phyloP scores from a whole-genome alignment of 2,329 filamentous ascomycete genomes.

The Talaromyces sp. region DNA sequence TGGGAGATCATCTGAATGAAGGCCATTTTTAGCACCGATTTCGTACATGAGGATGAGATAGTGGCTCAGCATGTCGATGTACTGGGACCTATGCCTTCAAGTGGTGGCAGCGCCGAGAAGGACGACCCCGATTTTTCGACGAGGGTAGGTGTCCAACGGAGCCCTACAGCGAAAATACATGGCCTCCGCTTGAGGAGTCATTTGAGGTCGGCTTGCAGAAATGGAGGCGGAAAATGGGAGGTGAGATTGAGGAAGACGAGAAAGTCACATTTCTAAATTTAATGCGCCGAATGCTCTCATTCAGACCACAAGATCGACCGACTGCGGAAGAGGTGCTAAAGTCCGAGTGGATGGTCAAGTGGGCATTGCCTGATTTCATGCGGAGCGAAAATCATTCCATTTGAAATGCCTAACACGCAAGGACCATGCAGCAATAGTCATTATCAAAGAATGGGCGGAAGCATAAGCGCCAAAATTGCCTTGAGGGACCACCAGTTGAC shows the following conservation, averaged over 20 bases:
- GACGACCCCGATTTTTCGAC: neutral
- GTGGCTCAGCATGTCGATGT: conserved; percentile 21
- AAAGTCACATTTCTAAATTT: conserved; percentile 25
- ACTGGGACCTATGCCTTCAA: conserved; percentile 16
- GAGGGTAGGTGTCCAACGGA: neutral
- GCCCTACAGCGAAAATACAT: conserved; percentile 2
- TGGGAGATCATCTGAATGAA: conserved; percentile 28
- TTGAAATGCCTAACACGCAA: too few species aligned
- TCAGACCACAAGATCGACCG: conserved; percentile 25
- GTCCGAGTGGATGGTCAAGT: conserved; percentile 35
- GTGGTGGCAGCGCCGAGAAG: conserved; percentile 4
- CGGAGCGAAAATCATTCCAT: too few species aligned
- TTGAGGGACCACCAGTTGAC: too few species aligned
- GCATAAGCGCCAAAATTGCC: too few species aligned
- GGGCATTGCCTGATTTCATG: conserved; percentile 21
- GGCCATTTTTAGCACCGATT: conserved; percentile 15
- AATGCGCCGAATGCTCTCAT: conserved; percentile 29
- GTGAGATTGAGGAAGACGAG: conserved; percentile 20
- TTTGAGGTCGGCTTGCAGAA: conserved; percentile 23
- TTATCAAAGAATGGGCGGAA: too few species aligned
- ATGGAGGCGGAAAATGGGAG: conserved; percentile 13
- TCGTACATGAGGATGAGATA: conserved; percentile 17
- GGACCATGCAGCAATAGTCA: too few species aligned
- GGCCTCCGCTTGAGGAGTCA: conserved; percentile 20
- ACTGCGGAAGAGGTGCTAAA: conserved; percentile 27